Conservation (phyloP, 805 yeast species). For the Zygoascus tannicola region DNA sequence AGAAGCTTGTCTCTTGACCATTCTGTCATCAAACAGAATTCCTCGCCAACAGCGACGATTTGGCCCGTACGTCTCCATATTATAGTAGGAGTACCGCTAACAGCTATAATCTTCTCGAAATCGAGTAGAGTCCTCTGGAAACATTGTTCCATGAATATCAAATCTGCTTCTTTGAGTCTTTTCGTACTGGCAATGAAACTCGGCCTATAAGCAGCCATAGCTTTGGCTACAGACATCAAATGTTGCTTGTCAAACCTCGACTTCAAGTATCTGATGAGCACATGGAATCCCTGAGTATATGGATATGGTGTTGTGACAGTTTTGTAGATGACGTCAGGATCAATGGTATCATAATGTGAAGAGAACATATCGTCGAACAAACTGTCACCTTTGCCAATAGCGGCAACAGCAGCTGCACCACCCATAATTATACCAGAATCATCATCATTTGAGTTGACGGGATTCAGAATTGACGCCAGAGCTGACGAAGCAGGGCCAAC, state of each 20-base stretch:
- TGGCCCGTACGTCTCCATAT: slow-evolving; percentile 86
- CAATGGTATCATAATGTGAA: slow-evolving; percentile 25
- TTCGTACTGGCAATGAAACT: slow-evolving; percentile 71
- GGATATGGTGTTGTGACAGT: slow-evolving; percentile 52
- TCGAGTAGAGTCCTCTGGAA: slow-evolving; percentile 51
- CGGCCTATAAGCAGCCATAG: slow-evolving; percentile 48
- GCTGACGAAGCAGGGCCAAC: background rate
- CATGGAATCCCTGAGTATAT: slow-evolving; percentile 56
- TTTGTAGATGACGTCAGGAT: slow-evolving; percentile 45
- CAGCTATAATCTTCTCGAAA: slow-evolving; percentile 39
- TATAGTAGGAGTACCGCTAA: slow-evolving; percentile 69
- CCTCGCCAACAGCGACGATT: slow-evolving; percentile 68
- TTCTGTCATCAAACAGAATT: slow-evolving; percentile 61
- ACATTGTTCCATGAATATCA: slow-evolving; percentile 51
- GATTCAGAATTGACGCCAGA: background rate
- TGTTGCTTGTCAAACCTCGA: slow-evolving; percentile 37
- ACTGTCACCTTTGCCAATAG: background rate
- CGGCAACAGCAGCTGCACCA: slow-evolving; percentile 1
- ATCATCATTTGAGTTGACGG: background rate
- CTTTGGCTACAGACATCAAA: slow-evolving; percentile 31
- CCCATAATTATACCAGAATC: background rate
- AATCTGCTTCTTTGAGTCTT: slow-evolving; percentile 60
- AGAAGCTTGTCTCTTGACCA: slow-evolving; percentile 49
- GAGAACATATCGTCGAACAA: background rate
- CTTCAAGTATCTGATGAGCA: slow-evolving; percentile 46